Evolutionary conservation across 2,329 filamentous ascomycete species (phyloP).

Genomic region (Neospermospora avenae): DNA sequence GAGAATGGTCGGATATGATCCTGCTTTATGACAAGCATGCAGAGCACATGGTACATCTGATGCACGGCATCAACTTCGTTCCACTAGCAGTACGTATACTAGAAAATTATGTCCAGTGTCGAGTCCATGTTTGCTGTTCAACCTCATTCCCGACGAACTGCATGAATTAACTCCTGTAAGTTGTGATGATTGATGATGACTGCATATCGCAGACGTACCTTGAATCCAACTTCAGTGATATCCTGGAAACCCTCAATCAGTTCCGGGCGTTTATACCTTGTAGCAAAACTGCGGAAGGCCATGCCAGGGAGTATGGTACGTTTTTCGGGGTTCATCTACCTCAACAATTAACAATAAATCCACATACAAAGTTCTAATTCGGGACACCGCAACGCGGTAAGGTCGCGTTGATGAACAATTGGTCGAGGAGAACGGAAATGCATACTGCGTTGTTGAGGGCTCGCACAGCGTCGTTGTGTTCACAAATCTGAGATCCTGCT

Average conservation of each 20-base stretch:
- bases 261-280: conserved; percentile 70
- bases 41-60: neutral
- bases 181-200: neutral
- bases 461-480: conserved; percentile 86
- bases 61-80: conserved; percentile 2
- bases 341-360: conserved; percentile 5
- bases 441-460: conserved; percentile 52
- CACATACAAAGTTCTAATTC: conserved; percentile 8
- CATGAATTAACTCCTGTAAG: conserved; percentile 6
- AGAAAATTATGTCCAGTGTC: conserved; percentile 65
- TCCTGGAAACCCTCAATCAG: conserved; percentile 80
- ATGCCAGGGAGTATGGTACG: conserved; percentile 70
- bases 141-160: conserved; percentile 45
- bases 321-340: conserved; percentile 78
- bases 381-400: conserved; percentile 2
- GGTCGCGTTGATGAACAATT: neutral
- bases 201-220: conserved; percentile 41
- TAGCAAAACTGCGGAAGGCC: conserved; percentile 74
- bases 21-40: conserved; percentile 1
- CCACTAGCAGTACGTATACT: neutral
- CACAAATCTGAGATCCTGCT: conserved; percentile 57
- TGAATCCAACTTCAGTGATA: conserved; percentile 71
- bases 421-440: conserved; percentile 13
- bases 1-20: conserved; percentile 2
- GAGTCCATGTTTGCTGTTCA: conserved; percentile 68